These are phyloP conservation scores for Scenedesmus sp. DNA, from an alignment of 163 green algal species.

Conservation along the genomic window DNA sequence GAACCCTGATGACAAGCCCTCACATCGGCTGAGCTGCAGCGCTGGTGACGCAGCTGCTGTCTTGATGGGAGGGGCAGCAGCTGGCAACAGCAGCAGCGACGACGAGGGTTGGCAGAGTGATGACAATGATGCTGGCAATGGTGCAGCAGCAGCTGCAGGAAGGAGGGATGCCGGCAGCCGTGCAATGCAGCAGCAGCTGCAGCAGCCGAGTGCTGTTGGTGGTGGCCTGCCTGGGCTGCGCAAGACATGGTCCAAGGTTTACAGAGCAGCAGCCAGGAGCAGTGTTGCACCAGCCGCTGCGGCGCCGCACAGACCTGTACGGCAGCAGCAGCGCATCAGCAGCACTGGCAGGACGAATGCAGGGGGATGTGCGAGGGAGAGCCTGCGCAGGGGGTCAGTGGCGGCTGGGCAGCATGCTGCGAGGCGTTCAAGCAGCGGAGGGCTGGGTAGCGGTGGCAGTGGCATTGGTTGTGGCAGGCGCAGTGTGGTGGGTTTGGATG, in stretches of 20 bases:
- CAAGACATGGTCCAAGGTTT: constrained; percentile 12
- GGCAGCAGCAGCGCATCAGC: neutral
- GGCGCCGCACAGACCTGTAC: neutral
- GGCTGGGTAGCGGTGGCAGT: neutral
- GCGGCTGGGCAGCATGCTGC: neutral
- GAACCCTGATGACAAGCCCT: constrained; percentile 37
- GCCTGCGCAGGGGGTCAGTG: neutral
- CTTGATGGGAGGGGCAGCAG: neutral
- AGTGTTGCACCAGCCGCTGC: neutral
- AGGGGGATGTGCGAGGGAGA: neutral
- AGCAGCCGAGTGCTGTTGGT: neutral
- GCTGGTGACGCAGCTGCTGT: constrained; percentile 6
- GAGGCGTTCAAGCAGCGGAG: neutral
- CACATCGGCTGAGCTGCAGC: constrained; percentile 8
- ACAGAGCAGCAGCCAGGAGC: constrained; percentile 4
- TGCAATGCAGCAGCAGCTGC: neutral
- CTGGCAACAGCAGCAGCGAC: neutral
- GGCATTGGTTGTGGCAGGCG: neutral
- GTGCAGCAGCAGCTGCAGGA: constrained; percentile 4
- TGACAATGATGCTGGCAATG: neutral
- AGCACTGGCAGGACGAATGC: neutral
- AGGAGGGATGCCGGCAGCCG: too few species aligned
- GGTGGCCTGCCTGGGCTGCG: neutral
- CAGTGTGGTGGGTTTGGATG: neutral
- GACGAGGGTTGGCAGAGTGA: neutral